Conservation (phyloP, 2,329 filamentous ascomycete species). For the Phialocephala sp. region DNA sequence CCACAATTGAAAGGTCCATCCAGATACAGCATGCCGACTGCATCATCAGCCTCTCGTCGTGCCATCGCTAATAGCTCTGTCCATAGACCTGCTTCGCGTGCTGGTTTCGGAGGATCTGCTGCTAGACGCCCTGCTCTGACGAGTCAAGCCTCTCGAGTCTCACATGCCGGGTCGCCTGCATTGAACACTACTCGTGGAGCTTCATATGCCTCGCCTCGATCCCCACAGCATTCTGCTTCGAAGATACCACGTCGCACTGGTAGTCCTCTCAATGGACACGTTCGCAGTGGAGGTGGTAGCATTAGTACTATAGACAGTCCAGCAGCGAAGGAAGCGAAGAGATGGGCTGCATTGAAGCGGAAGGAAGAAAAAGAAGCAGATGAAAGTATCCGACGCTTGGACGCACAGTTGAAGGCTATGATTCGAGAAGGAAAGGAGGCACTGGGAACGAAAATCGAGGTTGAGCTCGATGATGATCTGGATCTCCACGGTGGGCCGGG, state of each 20-base stretch:
- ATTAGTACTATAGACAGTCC: slow-evolving; percentile 36
- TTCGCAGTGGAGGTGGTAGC: slow-evolving; percentile 3
- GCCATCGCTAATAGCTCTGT: slow-evolving; percentile 16
- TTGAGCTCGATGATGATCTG: slow-evolving; percentile 38
- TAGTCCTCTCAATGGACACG: slow-evolving; percentile 13
- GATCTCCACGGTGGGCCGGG: slow-evolving; percentile 1
- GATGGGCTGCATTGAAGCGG: slow-evolving; percentile 72
- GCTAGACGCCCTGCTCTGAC: slow-evolving; percentile 30
- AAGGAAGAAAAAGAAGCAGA: slow-evolving; percentile 81
- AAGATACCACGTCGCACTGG: slow-evolving; percentile 33
- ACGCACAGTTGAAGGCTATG: slow-evolving; percentile 80
- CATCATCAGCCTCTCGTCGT: slow-evolving; percentile 34
- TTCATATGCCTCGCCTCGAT: slow-evolving; percentile 58
- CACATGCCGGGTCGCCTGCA: slow-evolving; percentile 53
- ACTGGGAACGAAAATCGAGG: slow-evolving; percentile 65
- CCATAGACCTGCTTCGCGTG: slow-evolving; percentile 37
- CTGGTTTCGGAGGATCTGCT: slow-evolving; percentile 28
- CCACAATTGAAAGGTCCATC: slow-evolving; percentile 25
- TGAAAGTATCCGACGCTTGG: slow-evolving; percentile 78
- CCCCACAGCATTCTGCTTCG: slow-evolving; percentile 40
- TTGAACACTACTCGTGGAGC: slow-evolving; percentile 53
- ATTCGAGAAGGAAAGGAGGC: slow-evolving; percentile 89
- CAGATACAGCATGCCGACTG: slow-evolving; percentile 37
- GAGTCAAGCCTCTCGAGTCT: slow-evolving; percentile 47
- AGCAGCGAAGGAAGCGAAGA: slow-evolving; percentile 69